Base-by-base conservation (phyloP, 768 basidiomycete species). In the Cystobasidiopsis lactophilus region DNA sequence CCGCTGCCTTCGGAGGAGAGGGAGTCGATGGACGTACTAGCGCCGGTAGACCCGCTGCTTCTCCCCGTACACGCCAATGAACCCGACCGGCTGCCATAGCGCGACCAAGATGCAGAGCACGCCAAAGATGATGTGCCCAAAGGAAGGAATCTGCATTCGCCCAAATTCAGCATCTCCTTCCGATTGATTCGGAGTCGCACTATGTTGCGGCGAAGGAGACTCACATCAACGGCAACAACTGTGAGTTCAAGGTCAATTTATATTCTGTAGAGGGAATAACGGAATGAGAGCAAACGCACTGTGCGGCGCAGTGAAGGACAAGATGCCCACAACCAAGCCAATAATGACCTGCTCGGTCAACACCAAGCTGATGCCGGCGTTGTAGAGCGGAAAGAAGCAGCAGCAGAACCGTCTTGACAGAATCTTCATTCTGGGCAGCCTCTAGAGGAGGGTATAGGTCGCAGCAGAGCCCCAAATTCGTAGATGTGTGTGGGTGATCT, bases 281-380 rank as follows among this genome's bases (percentile, higher is more conserved):
- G 18, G 27, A 26, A 18, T 9, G 51, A 19, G 33, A 31, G 13
- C 13, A 37, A 13, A 69, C 82, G 65, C 58, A 88, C 85, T 82
- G n/a, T 70, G 68, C 18, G 85, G 81, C 1, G 85, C 83, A 1
- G 77, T 78, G 33, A 91, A 60, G 11, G 81, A 73, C 26, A 91
- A 72, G 3, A 78, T 76, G 19, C 80, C 86, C 10, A 77, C 74
- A 16, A 80, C 55, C 57, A 84, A 62, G 3, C 75, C 77, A 19
- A 79, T 64, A 16, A 64, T 69, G 40, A 83, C 72, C 67, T 93
- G 88, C 65, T 91, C 83, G 0, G 70, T 65, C 46, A 96, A 66
- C 27, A 80, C 75, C 19, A 75, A 66, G 60, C 93, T 95, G 50
- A 95, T 82, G 30, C 93, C 93, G 56, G 77, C 74, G 69, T 98